Evolutionary conservation across 2,329 filamentous ascomycete genomes (phyloP).

Genomic region (Chalaropsis ovoidea): DNA sequence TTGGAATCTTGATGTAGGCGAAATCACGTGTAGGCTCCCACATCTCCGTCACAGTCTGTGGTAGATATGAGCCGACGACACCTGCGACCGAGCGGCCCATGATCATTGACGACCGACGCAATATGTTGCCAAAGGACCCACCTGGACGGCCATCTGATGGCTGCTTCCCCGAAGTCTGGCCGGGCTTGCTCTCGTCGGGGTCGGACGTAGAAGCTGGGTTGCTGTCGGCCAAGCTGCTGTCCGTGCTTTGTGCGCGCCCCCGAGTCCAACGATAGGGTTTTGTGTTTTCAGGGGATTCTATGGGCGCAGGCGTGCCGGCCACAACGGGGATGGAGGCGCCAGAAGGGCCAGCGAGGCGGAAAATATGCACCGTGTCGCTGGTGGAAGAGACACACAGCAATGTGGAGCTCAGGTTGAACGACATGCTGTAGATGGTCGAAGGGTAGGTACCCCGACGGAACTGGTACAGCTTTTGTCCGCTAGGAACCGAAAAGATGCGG

Average conservation of each 20-base stretch:
- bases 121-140: slow-evolving; percentile 77
- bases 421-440: slow-evolving; percentile 95
- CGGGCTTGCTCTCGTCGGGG: background rate
- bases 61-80: slow-evolving; percentile 82
- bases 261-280: slow-evolving; percentile 45
- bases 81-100: slow-evolving; percentile 83
- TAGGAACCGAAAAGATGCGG: slow-evolving; percentile 84
- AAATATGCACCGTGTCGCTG: slow-evolving; percentile 93
- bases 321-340: slow-evolving; percentile 29
- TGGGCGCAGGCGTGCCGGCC: slow-evolving; percentile 32
- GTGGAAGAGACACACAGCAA: slow-evolving; percentile 91
- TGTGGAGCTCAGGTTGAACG: slow-evolving; percentile 89
- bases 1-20: slow-evolving; percentile 89
- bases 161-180: background rate
- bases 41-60: slow-evolving; percentile 89
- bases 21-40: slow-evolving; percentile 95
- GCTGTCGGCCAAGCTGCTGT: slow-evolving; percentile 34
- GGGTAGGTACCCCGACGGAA: slow-evolving; percentile 94
- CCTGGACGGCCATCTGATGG: background rate
- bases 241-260: slow-evolving; percentile 39
- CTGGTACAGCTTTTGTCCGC: slow-evolving; percentile 87
- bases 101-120: slow-evolving; percentile 88
- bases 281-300: slow-evolving; percentile 36
- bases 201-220: background rate
- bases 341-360: slow-evolving; percentile 57